Evolutionary conservation across 2,329 filamentous ascomycete species (phyloP).

Genomic region (Cytospora chrysosperma): DNA sequence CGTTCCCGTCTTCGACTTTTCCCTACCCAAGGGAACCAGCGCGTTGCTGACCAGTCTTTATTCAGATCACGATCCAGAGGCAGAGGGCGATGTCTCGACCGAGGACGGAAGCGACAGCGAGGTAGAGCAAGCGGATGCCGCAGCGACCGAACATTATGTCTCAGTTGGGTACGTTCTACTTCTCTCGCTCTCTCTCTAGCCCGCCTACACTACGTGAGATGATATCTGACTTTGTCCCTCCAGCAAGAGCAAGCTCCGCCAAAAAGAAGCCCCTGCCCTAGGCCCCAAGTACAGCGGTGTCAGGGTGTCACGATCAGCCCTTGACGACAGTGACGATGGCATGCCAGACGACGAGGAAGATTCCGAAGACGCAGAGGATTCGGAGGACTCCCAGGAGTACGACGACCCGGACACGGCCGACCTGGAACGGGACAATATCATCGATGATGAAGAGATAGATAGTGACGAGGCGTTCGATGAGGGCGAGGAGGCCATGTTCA

Average conservation of each 20-base stretch:
- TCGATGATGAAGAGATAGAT: slow-evolving; percentile 59
- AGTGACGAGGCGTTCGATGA: slow-evolving; percentile 73
- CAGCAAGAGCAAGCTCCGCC: slow-evolving; percentile 79
- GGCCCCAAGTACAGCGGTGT: slow-evolving; percentile 80
- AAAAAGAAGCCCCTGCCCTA: slow-evolving; percentile 65
- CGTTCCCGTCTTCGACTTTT: no score
- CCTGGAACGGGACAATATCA: slow-evolving; percentile 52
- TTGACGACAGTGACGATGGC: slow-evolving; percentile 57
- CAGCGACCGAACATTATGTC: slow-evolving; percentile 84
- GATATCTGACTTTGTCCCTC: slow-evolving; percentile 6
- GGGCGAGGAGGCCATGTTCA: slow-evolving; percentile 81
- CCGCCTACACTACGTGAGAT: background rate
- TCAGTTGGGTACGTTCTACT: slow-evolving; percentile 59
- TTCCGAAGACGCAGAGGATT: slow-evolving; percentile 28
- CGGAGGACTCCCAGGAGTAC: slow-evolving; percentile 39
- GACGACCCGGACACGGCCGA: slow-evolving; percentile 58
- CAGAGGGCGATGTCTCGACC: slow-evolving; percentile 54
- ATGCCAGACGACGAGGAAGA: slow-evolving; percentile 48
- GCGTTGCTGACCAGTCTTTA: background rate
- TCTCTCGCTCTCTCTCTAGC: background rate
- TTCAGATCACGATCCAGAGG: slow-evolving; percentile 79
- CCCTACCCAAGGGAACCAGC: background rate
- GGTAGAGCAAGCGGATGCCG: slow-evolving; percentile 50
- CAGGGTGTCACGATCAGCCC: slow-evolving; percentile 67
- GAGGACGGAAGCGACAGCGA: slow-evolving; percentile 55